Percentiles rank a stretch among this genome's conserved stretches.
Conservation (phyloP, 2,329 filamentous ascomycete genomes). For the Chaetomium globosum region DNA sequence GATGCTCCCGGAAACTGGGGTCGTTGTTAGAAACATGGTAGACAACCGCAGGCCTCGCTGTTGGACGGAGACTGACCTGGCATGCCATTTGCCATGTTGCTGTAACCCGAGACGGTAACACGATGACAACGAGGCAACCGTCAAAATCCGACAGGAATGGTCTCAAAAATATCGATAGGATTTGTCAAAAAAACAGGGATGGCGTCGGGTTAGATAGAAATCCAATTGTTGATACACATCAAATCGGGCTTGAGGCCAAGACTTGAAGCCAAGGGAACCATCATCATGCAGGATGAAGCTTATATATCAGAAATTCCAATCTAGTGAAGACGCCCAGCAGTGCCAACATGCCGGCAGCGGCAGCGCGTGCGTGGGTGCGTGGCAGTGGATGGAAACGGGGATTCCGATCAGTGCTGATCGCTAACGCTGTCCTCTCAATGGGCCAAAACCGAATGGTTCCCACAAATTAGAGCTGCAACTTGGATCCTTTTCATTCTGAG, state of each 20-base stretch:
- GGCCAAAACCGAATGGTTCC: background rate
- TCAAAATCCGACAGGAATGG: background rate
- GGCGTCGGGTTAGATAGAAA: no score
- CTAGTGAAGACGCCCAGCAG: background rate
- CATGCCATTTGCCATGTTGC: background rate
- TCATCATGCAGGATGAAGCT: background rate
- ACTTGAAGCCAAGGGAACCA: background rate
- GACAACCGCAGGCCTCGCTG: no score
- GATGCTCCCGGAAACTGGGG: slow-evolving; percentile 46
- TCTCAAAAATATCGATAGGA: no score
- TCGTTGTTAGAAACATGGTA: background rate
- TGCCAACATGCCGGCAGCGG: background rate
- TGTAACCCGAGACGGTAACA: background rate
- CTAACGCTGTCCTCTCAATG: background rate
- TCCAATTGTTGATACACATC: no score
- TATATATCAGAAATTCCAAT: background rate
- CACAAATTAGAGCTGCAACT: slow-evolving; percentile 6
- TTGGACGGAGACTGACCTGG: background rate
- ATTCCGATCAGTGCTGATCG: background rate
- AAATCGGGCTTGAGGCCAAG: background rate
- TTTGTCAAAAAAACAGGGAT: no score
- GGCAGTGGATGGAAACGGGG: background rate
- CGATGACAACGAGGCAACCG: background rate
- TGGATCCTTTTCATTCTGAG: background rate
- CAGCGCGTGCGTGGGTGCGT: background rate